phyloP scores from a whole-genome alignment of 2,329 filamentous ascomycete species.

The Raffaelea ambrosiae region DNA sequence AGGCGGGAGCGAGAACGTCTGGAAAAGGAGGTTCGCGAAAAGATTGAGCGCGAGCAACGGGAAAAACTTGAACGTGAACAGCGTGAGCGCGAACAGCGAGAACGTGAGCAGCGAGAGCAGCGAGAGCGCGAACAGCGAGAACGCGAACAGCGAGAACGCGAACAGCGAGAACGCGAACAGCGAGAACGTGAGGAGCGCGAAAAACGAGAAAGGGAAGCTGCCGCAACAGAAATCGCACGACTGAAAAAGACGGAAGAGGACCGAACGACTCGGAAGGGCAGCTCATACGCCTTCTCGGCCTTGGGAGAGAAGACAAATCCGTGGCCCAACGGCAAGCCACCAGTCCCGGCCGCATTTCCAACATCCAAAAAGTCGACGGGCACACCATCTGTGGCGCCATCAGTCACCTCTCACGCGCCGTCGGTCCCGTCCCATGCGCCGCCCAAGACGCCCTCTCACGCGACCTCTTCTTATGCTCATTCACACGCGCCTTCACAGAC shows the following conservation, averaged over 20 bases:
- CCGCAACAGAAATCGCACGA: neutral
- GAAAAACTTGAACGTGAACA: constrained; percentile 18
- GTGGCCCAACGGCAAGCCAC: constrained; percentile 56
- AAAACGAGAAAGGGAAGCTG: constrained; percentile 22
- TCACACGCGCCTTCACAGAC: constrained; percentile 9
- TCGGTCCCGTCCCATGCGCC: neutral
- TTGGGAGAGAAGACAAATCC: constrained; percentile 63
- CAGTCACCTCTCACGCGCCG: neutral
- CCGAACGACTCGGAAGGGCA: constrained; percentile 31
- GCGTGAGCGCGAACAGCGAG: constrained; percentile 17
- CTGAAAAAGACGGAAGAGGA: constrained; percentile 20
- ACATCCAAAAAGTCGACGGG: constrained; percentile 17
- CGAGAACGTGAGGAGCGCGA: constrained; percentile 27
- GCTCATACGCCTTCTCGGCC: constrained; percentile 54
- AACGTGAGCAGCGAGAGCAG: constrained; percentile 26
- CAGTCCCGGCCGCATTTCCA: constrained; percentile 14
- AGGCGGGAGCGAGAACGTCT: constrained; percentile 7
- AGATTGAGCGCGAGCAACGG: constrained; percentile 33
- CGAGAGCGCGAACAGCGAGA: constrained; percentile 20
- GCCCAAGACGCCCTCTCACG: neutral
- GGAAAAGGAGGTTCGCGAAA: constrained; percentile 38
- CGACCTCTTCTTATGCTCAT: neutral
- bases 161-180: constrained; percentile 15
- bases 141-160: constrained; percentile 18
- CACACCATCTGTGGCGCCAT: constrained; percentile 13